Base-by-base conservation (phyloP, 2,329 filamentous ascomycete genomes). In the Exophiala mesophila region DNA sequence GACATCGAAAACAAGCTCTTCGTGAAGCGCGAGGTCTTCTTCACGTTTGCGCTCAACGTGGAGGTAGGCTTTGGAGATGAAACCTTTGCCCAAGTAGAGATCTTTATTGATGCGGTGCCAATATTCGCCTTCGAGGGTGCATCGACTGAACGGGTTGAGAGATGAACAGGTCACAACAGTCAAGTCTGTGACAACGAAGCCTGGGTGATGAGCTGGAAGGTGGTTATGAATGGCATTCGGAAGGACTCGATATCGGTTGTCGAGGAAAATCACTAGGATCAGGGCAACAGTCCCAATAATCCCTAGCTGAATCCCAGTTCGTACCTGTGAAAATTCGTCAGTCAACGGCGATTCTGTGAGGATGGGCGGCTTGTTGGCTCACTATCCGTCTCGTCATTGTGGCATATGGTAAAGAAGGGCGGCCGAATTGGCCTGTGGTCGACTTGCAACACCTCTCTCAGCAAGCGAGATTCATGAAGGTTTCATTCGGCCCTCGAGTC, bases 41-140 rank as follows among this genome's bases (percentile, higher is more conserved):
- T 95, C 88, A 56, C 83, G 82, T 71, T 89, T 92, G 52, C 86
- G 78, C 64, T 85, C 79, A 47, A 95, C 77, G 60, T 89, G 84
- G 18, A 96, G 63, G 62, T 86, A 96, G 21, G 87, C 88, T 59
- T 77, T 85, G 19, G 78, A 78, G 31, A 85, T 73, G 78, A 86
- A 87, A 38, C 80, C 77, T 45, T 76, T 78, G 48, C 79, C 79
- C 13, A 96, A 76, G 60, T 88, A 92, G 0, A 96, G 74, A 59
- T 96, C 88, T 67, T 95, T 96, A 53, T 94, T 85, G 49, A 96
- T 72, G 36, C 85, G 83, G 55, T 87, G 81, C 89, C 89, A 96
- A 43, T 77, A 70, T 31, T 78, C 68, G 26, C 73, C 64, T 57
- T 92, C 83, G 49, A 92, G 76, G 50, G 80, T 80, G 68, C 87